Evolutionary conservation across 345 rosid genomes (phyloP), one percentile per base, ranked within the genome.

Genomic region (Gossypium turneri): DNA sequence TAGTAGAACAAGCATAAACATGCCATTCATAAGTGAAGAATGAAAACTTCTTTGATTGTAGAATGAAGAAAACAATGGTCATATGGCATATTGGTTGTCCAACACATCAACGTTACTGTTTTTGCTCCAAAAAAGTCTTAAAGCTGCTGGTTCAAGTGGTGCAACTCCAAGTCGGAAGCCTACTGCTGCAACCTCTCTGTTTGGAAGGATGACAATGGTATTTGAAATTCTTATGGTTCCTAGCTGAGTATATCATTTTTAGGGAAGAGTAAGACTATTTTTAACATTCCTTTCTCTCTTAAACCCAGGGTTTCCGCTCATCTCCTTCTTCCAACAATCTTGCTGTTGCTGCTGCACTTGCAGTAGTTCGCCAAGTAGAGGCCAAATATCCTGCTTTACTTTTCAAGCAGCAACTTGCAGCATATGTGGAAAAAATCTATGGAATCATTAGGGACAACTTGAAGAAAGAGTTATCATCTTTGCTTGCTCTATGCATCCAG

Each of bases 201-300:
- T 95, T 64, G 99, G 99, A 80, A 87, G 97, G 79, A 93, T 95
- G 98, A 83, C 99, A 59, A 88, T 93, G 97, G 99, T 95, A 89
- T 62, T 22, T 55, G 48, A 29, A 16, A 25, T 25, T 60, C 19
- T 44, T 51, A 34, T 56, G 15, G 10, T 34, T 43, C 67, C 67
- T 64, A 55, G 65, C 29, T 59, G 58, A 43, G 74, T 63, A 60
- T 66, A 73, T 47, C 48, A 62, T 76, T 76, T 62, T 57, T 41
- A 29, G 3, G 70, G 7, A 16, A 58, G 55, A 38, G 62, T 27
- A 22, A 55, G 60, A 10, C 48, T 45, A 20, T 47, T 79, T 75
- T 76, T 75, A 8, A 47, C 47, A 67, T 61, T 48, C 24, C 2
- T 70, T 77, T 76, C 65, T 73, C 34, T 64, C 69, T 84, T 70